Conservation (phyloP, 169 alveolate genomes). For the Theileria equi region DNA sequence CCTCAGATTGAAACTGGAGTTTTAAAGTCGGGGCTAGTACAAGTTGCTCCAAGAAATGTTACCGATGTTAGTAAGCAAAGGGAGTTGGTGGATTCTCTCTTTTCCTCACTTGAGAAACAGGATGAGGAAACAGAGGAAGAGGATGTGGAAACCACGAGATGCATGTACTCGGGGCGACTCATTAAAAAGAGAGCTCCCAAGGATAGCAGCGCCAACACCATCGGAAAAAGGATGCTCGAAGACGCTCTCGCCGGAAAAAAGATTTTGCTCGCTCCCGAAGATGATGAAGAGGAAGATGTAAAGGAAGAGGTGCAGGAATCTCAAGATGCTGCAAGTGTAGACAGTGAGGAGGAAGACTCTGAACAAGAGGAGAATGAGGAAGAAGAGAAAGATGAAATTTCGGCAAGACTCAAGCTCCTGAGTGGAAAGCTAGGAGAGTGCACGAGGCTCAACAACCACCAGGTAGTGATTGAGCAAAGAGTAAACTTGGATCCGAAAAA, state of each 20-base stretch:
- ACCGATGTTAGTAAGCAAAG: constrained; percentile 40
- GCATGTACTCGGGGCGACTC: constrained; percentile 36
- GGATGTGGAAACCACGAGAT: constrained; percentile 6
- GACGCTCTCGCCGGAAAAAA: constrained; percentile 59
- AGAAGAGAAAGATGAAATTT: constrained; percentile 11
- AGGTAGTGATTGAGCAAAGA: constrained; percentile 25
- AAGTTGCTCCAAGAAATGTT: not conserved
- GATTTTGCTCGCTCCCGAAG: constrained; percentile 45
- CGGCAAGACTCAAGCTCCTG: constrained; percentile 2
- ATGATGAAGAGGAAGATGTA: constrained; percentile 20
- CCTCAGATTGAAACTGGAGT: constrained; percentile 84
- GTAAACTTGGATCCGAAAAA: constrained; percentile 30
- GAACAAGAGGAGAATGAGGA: constrained; percentile 16
- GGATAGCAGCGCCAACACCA: constrained; percentile 30
- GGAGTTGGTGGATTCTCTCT: constrained; percentile 38
- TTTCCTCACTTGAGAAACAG: constrained; percentile 16
- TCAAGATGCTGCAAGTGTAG: constrained; percentile 36
- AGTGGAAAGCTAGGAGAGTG: constrained; percentile 38
- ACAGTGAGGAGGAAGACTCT: constrained; percentile 40
- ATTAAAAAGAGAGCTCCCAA: constrained; percentile 17
- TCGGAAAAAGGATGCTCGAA: constrained; percentile 40
- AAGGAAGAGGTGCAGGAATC: constrained; percentile 45
- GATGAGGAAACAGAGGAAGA: constrained; percentile 32
- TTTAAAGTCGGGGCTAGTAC: constrained; percentile 73
- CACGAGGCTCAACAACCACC: constrained; percentile 30